A percentile compares a stretch with the other conserved stretches of the same genome.
Evolutionary conservation across 164 flowering plant species (phyloP).

Genomic region (Chimonanthus praecox): DNA sequence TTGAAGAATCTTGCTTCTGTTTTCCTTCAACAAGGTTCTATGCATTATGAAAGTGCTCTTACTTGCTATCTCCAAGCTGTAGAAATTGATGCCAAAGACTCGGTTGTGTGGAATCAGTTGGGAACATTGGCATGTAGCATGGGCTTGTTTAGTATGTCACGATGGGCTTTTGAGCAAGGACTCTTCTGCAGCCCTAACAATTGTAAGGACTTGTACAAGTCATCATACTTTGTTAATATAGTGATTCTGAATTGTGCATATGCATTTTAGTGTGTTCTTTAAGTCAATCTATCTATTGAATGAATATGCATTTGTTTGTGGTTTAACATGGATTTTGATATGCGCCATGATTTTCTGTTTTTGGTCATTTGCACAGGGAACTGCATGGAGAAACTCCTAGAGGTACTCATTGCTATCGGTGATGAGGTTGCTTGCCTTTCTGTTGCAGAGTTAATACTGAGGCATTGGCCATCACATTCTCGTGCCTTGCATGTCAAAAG

Average conservation of each 20-base stretch:
- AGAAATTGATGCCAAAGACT: constrained; percentile 90
- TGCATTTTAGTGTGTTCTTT: not conserved
- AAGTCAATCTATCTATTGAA: not conserved
- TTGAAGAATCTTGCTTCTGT: constrained; percentile 90
- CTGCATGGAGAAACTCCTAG: constrained; percentile 98
- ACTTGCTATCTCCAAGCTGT: constrained; percentile 94
- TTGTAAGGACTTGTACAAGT: constrained; percentile 43
- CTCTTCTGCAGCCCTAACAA: constrained; percentile 92
- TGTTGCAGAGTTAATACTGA: constrained; percentile 77
- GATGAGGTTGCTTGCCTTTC: constrained; percentile 95
- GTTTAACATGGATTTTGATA: not conserved
- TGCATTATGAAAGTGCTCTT: constrained; percentile 69
- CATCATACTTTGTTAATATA: not conserved
- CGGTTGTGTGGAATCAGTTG: constrained; percentile 92
- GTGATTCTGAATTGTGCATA: not conserved
- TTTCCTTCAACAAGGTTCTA: constrained; percentile 80
- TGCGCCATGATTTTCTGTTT: not conserved
- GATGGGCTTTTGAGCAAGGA: constrained; percentile 99
- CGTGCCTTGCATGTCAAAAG: constrained; percentile 89
- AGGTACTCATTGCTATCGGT: constrained; percentile 94
- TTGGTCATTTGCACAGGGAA: constrained; percentile 54
- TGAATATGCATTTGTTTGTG: not conserved
- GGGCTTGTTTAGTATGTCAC: constrained; percentile 85
- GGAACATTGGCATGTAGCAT: constrained; percentile 93
- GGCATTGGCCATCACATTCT: constrained; percentile 95